phyloP scores from a whole-genome alignment of 2,329 filamentous ascomycete species.

The Aspergillus calidoustus region DNA sequence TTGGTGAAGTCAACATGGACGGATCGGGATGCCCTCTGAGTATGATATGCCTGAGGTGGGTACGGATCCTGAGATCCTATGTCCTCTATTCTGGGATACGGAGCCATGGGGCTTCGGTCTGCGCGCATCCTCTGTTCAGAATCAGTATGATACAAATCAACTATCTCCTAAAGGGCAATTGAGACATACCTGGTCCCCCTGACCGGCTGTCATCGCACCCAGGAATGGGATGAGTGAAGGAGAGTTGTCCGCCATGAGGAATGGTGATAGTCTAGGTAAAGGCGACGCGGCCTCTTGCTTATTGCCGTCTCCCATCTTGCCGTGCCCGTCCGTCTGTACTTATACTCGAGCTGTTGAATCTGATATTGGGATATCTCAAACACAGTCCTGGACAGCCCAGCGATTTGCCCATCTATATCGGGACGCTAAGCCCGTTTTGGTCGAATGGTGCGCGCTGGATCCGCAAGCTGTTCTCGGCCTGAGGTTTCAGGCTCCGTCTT shows the following conservation, averaged over 20 bases:
- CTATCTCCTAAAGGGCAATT: not conserved
- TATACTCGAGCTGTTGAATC: not conserved
- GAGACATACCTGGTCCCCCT: not conserved
- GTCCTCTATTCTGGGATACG: not conserved
- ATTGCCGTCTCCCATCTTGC: not conserved
- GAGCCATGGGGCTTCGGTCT: not conserved
- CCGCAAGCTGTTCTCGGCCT: not conserved
- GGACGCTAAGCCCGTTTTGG: not conserved
- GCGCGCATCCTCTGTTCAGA: not conserved
- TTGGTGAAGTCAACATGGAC: conserved; percentile 10
- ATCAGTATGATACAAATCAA: not conserved
- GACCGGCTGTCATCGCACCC: conserved; percentile 9
- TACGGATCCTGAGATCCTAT: not conserved
- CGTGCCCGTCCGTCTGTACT: not conserved
- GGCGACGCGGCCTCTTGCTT: not conserved
- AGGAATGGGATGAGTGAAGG: conserved; percentile 11
- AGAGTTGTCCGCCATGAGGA: conserved; percentile 5
- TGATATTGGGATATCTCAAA: not conserved
- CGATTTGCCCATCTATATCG: conserved; percentile 1
- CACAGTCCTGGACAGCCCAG: not conserved
- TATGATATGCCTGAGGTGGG: conserved; percentile 7
- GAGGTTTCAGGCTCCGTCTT: not conserved
- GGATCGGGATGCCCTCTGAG: conserved; percentile 2
- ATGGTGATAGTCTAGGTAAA: not conserved
- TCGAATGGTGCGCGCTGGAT: not conserved